phyloP scores from a whole-genome alignment of 257 asterid genomes.

The Solanum acaule region DNA sequence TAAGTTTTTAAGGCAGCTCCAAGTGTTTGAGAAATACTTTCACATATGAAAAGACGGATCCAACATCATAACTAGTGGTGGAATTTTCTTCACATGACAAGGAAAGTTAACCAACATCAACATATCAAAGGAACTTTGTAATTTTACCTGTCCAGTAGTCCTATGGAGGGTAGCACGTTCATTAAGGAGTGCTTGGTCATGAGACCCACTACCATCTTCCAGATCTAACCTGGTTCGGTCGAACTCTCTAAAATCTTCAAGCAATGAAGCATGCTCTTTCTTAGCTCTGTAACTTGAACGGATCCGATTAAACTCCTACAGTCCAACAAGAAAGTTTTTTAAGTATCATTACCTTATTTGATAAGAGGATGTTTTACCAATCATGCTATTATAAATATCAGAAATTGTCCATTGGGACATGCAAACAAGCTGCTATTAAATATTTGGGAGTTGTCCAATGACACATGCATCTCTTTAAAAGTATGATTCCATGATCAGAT shows the following conservation, averaged over 20 bases:
- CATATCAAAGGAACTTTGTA: neutral
- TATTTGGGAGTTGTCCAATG: neutral
- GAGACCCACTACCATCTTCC: conserved; percentile 85
- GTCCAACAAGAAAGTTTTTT: conserved; percentile 1
- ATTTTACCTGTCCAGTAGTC: conserved; percentile 74
- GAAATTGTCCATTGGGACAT: neutral
- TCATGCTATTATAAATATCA: neutral
- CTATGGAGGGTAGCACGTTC: conserved; percentile 80
- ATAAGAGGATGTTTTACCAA: neutral
- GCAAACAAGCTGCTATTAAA: neutral
- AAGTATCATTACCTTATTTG: neutral
- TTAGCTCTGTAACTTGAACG: conserved; percentile 86
- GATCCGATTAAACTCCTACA: conserved; percentile 81
- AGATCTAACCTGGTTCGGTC: conserved; percentile 87
- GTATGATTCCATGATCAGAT: neutral
- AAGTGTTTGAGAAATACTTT: neutral
- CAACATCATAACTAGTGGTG: neutral
- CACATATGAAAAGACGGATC: neutral
- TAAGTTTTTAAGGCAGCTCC: neutral
- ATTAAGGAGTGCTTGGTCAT: conserved; percentile 74
- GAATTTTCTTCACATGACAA: neutral
- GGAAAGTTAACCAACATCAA: neutral
- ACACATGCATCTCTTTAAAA: neutral
- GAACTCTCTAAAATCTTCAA: conserved; percentile 94
- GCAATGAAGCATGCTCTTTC: conserved; percentile 93